A percentile compares a stretch with the other conserved stretches of the same genome.
Evolutionary conservation across 306 rosid genomes (phyloP).

Genomic region (Castanopsis chinensis): DNA sequence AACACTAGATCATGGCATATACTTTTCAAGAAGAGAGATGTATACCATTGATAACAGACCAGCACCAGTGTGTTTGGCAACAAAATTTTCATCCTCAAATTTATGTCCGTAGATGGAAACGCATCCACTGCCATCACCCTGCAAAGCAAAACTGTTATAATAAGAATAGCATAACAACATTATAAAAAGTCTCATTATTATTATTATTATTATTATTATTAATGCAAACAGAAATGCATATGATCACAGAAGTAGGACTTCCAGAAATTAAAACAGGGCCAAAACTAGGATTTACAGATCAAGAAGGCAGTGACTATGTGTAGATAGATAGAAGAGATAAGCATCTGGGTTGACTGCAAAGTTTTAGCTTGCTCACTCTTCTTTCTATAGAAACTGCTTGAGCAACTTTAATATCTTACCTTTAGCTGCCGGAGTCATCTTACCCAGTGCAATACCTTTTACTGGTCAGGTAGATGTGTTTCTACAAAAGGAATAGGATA

Average conservation of each 20-base stretch:
- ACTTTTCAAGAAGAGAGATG: slow-evolving; percentile 8
- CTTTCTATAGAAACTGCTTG: background rate
- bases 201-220: background rate
- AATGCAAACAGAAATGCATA: background rate
- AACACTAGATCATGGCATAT: background rate
- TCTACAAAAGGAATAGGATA: background rate
- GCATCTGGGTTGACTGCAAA: background rate
- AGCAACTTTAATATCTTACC: background rate
- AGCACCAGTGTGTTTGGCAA: slow-evolving; percentile 98
- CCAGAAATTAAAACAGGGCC: background rate
- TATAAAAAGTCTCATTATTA: slow-evolving; percentile 3
- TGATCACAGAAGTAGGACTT: background rate
- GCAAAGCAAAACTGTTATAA: slow-evolving; percentile 24
- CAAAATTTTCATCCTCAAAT: slow-evolving; percentile 88
- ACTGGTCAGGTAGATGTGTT: background rate
- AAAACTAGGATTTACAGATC: background rate
- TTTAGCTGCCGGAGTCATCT: background rate
- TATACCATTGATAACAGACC: slow-evolving; percentile 91
- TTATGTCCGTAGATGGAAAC: slow-evolving; percentile 85
- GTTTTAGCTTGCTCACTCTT: background rate
- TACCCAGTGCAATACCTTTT: background rate
- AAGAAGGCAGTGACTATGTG: background rate
- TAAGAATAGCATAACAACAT: background rate
- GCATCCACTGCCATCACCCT: slow-evolving; percentile 99
- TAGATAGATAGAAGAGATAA: background rate